phyloP scores from a whole-genome alignment of 257 asterid genomes.

The Gentiana straminea region DNA sequence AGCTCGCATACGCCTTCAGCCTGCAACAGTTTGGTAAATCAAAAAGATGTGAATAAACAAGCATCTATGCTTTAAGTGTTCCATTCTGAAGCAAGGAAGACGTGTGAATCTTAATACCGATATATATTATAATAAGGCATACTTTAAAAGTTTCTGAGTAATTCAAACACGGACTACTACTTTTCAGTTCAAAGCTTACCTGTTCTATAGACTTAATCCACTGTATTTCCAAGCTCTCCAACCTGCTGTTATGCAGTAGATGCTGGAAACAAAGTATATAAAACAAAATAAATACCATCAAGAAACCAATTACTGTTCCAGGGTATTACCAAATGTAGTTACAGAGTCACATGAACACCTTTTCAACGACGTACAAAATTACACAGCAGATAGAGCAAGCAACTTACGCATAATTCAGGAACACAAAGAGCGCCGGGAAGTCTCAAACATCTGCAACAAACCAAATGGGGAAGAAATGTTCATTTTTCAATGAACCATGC shows the following conservation, averaged over 20 bases:
- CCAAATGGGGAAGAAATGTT: background rate
- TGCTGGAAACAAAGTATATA: slow-evolving; percentile 34
- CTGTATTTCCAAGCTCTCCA: slow-evolving; percentile 68
- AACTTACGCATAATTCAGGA: slow-evolving; percentile 83
- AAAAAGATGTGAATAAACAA: slow-evolving; percentile 17
- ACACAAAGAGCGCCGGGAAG: slow-evolving; percentile 66
- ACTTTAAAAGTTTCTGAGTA: background rate
- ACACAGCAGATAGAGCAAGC: background rate
- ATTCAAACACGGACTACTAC: too few relatives aligned
- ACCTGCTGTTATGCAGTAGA: slow-evolving; percentile 47
- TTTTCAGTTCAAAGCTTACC: slow-evolving; percentile 32
- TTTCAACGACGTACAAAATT: background rate
- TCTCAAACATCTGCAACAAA: slow-evolving; percentile 61
- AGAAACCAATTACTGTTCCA: too few relatives aligned
- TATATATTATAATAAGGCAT: background rate
- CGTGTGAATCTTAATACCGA: background rate
- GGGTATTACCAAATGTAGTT: background rate
- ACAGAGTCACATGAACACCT: background rate
- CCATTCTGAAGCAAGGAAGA: background rate
- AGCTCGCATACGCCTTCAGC: slow-evolving; percentile 81
- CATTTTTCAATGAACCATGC: background rate
- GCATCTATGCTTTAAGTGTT: background rate
- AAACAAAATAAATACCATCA: too few relatives aligned
- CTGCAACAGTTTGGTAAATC: slow-evolving; percentile 30
- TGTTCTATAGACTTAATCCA: slow-evolving; percentile 83